Conservation (phyloP, 2,329 filamentous ascomycete genomes). For the Fusarium oxysporum region DNA sequence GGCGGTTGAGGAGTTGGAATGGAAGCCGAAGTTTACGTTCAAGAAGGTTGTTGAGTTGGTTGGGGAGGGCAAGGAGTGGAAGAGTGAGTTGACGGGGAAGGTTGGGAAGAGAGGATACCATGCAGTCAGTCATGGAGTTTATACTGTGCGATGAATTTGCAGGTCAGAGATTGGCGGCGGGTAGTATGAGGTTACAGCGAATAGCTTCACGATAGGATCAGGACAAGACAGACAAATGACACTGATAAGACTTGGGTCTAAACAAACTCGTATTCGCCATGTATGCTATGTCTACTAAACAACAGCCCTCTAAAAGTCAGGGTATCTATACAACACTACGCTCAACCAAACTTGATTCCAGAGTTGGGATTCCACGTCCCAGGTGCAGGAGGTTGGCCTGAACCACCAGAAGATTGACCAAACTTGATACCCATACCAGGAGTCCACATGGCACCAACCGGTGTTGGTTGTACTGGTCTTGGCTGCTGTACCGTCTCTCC, state of each 20-base stretch:
- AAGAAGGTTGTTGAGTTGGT: slow-evolving; percentile 50
- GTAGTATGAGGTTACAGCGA: not conserved
- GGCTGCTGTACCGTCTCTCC: slow-evolving; percentile 68
- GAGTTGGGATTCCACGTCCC: slow-evolving; percentile 70
- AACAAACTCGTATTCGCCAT: slow-evolving; percentile 10
- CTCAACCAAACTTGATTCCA: slow-evolving; percentile 67
- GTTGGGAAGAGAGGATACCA: slow-evolving; percentile 61
- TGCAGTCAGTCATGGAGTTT: slow-evolving; percentile 55
- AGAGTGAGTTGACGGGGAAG: slow-evolving; percentile 52
- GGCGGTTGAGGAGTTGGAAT: slow-evolving; percentile 56
- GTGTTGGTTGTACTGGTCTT: slow-evolving; percentile 58
- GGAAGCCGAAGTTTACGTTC: slow-evolving; percentile 58
- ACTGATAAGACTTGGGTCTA: not conserved
- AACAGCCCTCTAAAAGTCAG: not conserved
- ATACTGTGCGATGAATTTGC: slow-evolving; percentile 50
- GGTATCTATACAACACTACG: slow-evolving; percentile 5
- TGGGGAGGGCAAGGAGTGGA: slow-evolving; percentile 50
- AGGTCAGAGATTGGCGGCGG: too few relatives aligned
- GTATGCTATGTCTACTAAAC: slow-evolving; percentile 1
- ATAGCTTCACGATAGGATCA: not conserved
- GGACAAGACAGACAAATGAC: not conserved
- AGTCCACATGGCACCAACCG: slow-evolving; percentile 68
- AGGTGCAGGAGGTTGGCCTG: slow-evolving; percentile 42
- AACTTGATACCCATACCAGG: slow-evolving; percentile 87
- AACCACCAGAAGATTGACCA: slow-evolving; percentile 56